These are phyloP conservation scores for Euryodendron excelsum DNA, from an alignment of 148 eudicot genomes.

Conservation along the genomic window DNA sequence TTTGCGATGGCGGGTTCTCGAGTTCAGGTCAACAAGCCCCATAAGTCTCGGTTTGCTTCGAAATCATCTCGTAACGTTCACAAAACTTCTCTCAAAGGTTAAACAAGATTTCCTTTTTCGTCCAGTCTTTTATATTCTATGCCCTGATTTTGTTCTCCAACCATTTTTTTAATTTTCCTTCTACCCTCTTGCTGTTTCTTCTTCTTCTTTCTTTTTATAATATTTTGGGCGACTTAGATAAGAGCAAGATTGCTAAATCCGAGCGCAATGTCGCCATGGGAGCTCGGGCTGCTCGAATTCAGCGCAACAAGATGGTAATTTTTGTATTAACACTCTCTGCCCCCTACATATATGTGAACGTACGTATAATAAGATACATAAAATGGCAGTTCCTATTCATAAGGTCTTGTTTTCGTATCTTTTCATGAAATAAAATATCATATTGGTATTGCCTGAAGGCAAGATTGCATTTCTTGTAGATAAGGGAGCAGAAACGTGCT, in stretches of 20 bases:
- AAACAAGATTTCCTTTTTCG: not conserved
- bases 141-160: not conserved
- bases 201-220: not conserved
- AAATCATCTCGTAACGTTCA: slow-evolving; percentile 84
- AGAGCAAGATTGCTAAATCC: slow-evolving; percentile 51
- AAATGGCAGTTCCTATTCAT: not conserved
- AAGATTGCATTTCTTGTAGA: slow-evolving; percentile 28
- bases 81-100: slow-evolving; percentile 72
- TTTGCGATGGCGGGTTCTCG: slow-evolving; percentile 67
- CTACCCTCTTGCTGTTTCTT: not conserved
- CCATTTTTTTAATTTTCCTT: not conserved
- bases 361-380: not conserved
- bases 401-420: not conserved
- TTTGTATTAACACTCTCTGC: not conserved
- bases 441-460: not conserved
- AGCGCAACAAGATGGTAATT: slow-evolving; percentile 78
- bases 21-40: slow-evolving; percentile 74
- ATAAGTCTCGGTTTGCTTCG: slow-evolving; percentile 83
- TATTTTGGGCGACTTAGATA: slow-evolving; percentile 38
- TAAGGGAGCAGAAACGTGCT: slow-evolving; percentile 72
- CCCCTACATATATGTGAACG: not conserved
- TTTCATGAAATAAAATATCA: not conserved
- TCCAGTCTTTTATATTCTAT: not conserved
- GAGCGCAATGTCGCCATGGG: slow-evolving; percentile 60
- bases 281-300: slow-evolving; percentile 72